Conservation (phyloP, 2,329 filamentous ascomycete genomes). For the Colletotrichum paranaense region DNA sequence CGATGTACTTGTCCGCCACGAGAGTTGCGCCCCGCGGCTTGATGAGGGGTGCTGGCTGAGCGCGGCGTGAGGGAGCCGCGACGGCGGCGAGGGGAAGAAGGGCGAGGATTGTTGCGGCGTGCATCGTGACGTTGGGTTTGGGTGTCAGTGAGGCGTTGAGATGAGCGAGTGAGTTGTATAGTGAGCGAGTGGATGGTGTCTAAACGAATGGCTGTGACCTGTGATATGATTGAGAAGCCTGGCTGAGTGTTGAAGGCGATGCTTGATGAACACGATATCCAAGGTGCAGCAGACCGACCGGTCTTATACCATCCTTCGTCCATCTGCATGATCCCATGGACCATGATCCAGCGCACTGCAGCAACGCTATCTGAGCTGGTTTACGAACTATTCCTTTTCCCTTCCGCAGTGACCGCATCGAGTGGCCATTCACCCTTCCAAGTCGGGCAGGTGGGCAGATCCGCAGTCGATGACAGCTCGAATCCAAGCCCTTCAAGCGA, state of each 20-base stretch:
- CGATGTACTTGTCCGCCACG: constrained; percentile 51
- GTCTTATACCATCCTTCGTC: not conserved
- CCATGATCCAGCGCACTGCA: not conserved
- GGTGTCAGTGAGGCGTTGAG: not conserved
- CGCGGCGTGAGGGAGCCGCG: constrained; percentile 40
- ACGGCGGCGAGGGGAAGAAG: constrained; percentile 24
- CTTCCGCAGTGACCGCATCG: not conserved
- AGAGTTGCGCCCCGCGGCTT: constrained; percentile 44
- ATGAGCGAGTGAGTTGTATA: not conserved
- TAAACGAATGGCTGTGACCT: constrained; percentile 17
- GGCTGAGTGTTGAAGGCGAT: not conserved
- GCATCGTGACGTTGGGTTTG: constrained; percentile 12
- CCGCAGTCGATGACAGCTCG: not conserved
- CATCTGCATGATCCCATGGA: not conserved
- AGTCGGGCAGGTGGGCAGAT: not conserved
- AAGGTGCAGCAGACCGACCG: not conserved
- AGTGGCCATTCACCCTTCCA: not conserved
- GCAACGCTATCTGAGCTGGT: not conserved
- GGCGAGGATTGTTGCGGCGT: constrained; percentile 26
- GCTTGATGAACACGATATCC: not conserved
- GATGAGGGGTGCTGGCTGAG: constrained; percentile 48
- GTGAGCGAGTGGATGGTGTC: constrained; percentile 2
- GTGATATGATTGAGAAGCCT: not conserved
- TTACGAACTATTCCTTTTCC: not conserved
- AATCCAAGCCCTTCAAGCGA: not conserved